phyloP scores from a whole-genome alignment of 2,329 filamentous ascomycete genomes.

The Metarhizium album region DNA sequence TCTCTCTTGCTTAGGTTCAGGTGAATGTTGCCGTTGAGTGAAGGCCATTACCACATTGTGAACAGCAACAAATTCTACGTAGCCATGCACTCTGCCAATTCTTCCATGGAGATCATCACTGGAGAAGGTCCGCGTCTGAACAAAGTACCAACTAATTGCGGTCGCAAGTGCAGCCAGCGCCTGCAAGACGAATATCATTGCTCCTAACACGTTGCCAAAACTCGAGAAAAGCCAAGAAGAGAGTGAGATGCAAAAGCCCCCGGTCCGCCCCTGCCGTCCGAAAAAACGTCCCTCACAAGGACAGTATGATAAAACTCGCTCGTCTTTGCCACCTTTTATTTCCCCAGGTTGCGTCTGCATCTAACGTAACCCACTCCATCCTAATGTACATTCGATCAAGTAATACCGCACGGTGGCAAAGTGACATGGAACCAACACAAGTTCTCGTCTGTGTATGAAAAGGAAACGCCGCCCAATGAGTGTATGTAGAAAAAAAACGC shows the following conservation, averaged over 20 bases:
- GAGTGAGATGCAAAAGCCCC: background rate
- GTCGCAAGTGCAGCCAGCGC: background rate
- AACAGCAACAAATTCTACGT: background rate
- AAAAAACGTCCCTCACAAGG: background rate
- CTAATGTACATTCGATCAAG: background rate
- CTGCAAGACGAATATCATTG: background rate
- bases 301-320: background rate
- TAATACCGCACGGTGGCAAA: background rate
- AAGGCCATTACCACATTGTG: background rate
- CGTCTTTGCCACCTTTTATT: background rate
- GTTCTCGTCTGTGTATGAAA: background rate
- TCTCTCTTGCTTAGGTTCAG: background rate
- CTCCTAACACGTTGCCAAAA: background rate
- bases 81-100: background rate
- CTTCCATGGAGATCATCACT: background rate
- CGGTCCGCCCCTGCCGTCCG: background rate
- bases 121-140: background rate
- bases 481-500: background rate
- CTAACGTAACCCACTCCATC: background rate
- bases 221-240: background rate
- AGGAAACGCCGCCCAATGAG: slow-evolving; percentile 9
- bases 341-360: background rate
- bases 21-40: background rate
- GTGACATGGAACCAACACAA: slow-evolving; percentile 6
- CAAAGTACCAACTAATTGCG: background rate